Evolutionary conservation across 257 asterid species (phyloP).

Genomic region (Ajuga chamaepitys): DNA sequence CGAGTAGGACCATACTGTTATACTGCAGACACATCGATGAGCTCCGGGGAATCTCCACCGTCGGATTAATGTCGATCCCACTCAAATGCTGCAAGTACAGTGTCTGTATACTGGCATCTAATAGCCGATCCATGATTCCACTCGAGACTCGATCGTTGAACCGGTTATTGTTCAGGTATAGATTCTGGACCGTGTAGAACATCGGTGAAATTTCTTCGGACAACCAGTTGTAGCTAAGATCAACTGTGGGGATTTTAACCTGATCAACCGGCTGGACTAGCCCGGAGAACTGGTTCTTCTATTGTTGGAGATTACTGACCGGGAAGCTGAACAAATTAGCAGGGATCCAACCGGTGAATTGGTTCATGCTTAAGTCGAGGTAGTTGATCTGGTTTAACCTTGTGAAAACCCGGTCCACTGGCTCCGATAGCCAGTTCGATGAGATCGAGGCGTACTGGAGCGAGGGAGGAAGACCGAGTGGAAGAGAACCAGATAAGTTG

Average conservation of each 20-base stretch:
- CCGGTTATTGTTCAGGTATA: slow-evolving; percentile 90
- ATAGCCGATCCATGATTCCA: slow-evolving; percentile 64
- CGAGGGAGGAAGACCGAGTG: slow-evolving; percentile 45
- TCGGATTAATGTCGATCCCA: slow-evolving; percentile 71
- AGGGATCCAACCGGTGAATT: slow-evolving; percentile 60
- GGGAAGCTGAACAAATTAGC: slow-evolving; percentile 49
- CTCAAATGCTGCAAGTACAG: slow-evolving; percentile 85
- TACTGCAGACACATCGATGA: slow-evolving; percentile 87
- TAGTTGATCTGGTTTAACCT: slow-evolving; percentile 42
- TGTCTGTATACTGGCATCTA: slow-evolving; percentile 49
- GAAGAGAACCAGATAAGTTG: slow-evolving; percentile 52
- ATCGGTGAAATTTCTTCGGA: slow-evolving; percentile 64
- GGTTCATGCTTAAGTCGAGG: slow-evolving; percentile 75
- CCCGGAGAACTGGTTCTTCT: slow-evolving; percentile 66
- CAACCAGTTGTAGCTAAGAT: slow-evolving; percentile 78
- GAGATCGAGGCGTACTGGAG: slow-evolving; percentile 62
- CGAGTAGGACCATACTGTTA: slow-evolving; percentile 88
- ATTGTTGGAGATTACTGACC: slow-evolving; percentile 59
- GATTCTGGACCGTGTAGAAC: slow-evolving; percentile 64
- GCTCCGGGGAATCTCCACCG: slow-evolving; percentile 73
- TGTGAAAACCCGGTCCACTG: slow-evolving; percentile 43
- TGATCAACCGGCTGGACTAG: slow-evolving; percentile 47
- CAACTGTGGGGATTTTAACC: slow-evolving; percentile 58
- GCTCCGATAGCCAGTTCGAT: slow-evolving; percentile 58
- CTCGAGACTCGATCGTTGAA: slow-evolving; percentile 81